Evolutionary conservation across 257 asterid genomes (phyloP), one percentile per base, ranked within the genome.

Genomic region (Nemophila menziesii): DNA sequence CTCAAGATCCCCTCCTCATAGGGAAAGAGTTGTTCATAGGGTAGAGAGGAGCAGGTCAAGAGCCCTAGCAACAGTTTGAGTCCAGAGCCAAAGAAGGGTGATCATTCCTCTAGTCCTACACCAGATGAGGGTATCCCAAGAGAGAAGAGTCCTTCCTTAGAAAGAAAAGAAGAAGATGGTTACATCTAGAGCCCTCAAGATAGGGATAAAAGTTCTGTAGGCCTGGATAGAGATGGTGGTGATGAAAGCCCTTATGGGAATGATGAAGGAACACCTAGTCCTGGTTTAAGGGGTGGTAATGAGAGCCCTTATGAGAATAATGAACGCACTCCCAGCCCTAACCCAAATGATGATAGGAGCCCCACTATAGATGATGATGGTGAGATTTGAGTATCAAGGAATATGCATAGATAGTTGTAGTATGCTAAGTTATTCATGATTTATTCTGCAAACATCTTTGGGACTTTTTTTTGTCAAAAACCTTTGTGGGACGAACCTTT

Each of bases 1-100:
- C 22, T 90, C 99, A 13, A 68, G 87, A 65, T 85, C 99, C 16
- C 99, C 94, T 24, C 75, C 64, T 4, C 69, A 69, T 40, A 68
- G 89, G 50, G 93, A 64, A 4, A 72, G 67, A n/a, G 70, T 60
- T 40, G 63, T 58, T 49, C 83, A 78, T n/a, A 60, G 68, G 4
- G 64, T 69, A 39, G 86, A 68, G 22, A 71, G 66, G 69, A 73
- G 86, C n/a, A n/a, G 44, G 64, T 93, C 4, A 67, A 82, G 61
- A 78, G 89, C 51, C 84, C 80, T 5, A 52, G 34, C 0, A 17
- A 21, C 22, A 64, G 52, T 5, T 60, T 49, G 52, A 80, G 86
- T 53, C 82, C 82, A 0, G 78, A 53, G 48, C 46, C 63, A 15
- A 69, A 56, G 58, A 54, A 73, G 57, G 60, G 21, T 1, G 1